A percentile compares a stretch with the other conserved stretches of the same genome.
Conservation (phyloP, 1,139 yeast genomes). For the Barnettozyma hawaiiensis region DNA sequence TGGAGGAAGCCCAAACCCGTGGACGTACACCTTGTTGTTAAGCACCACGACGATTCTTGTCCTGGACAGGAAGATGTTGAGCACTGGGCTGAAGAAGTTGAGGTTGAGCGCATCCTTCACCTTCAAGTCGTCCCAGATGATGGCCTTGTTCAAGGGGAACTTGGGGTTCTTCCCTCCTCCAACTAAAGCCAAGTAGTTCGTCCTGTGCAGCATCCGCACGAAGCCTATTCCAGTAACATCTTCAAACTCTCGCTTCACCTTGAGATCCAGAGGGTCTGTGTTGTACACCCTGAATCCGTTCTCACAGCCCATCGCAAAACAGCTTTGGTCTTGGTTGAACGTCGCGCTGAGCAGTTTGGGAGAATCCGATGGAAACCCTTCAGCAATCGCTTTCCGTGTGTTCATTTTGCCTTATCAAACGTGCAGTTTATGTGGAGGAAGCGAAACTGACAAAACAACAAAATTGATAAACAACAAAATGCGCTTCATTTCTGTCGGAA, state of each 20-base stretch:
- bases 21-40: slow-evolving; percentile 61
- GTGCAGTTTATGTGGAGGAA: too few species aligned
- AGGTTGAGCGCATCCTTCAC: slow-evolving; percentile 67
- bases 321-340: slow-evolving; percentile 87
- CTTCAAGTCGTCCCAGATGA: slow-evolving; percentile 90
- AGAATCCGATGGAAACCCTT: background rate
- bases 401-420: too few species aligned
- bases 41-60: slow-evolving; percentile 70
- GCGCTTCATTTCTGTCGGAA: too few species aligned
- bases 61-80: slow-evolving; percentile 70
- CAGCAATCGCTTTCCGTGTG: slow-evolving; percentile 8
- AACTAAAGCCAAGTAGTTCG: slow-evolving; percentile 81
- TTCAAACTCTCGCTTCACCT: slow-evolving; percentile 60
- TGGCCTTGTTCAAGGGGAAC: slow-evolving; percentile 68
- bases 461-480: background rate
- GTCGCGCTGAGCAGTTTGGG: slow-evolving; percentile 47
- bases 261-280: slow-evolving; percentile 77
- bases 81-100: slow-evolving; percentile 69
- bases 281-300: slow-evolving; percentile 83
- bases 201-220: slow-evolving; percentile 78
- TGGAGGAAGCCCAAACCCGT: slow-evolving; percentile 80
- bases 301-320: slow-evolving; percentile 82
- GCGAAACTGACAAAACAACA: too few species aligned
- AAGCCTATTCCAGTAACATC: slow-evolving; percentile 58
- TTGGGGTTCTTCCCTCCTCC: slow-evolving; percentile 84